These are phyloP conservation scores for Cladobotryum mycophilum DNA, from an alignment of 2,329 filamentous ascomycete genomes.

Conservation along the genomic window DNA sequence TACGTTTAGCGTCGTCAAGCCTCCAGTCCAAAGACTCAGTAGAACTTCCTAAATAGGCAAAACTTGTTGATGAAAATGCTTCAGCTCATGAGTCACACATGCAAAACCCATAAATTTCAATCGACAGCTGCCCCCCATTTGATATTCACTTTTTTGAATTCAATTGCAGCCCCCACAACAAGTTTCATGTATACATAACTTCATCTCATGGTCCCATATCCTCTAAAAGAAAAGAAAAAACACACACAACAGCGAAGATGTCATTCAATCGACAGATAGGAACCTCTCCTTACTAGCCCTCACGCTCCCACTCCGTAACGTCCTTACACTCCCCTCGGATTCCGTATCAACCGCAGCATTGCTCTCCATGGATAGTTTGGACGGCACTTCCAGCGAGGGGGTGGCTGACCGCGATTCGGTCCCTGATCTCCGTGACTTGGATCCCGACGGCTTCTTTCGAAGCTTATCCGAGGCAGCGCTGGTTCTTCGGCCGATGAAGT, in stretches of 20 bases:
- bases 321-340: constrained; percentile 17
- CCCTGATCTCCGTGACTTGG: constrained; percentile 37
- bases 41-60: too few species aligned
- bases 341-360: constrained; percentile 24
- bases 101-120: too few species aligned
- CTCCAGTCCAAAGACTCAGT: too few species aligned
- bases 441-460: constrained; percentile 43
- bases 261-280: constrained; percentile 4
- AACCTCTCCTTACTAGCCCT: not conserved
- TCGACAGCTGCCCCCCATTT: too few species aligned
- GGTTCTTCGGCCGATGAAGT: constrained; percentile 35
- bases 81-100: too few species aligned
- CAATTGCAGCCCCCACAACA: too few species aligned
- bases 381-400: constrained; percentile 41
- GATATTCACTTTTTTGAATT: too few species aligned
- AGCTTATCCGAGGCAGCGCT: constrained; percentile 47
- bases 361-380: constrained; percentile 46
- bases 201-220: too few species aligned
- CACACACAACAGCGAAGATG: not conserved
- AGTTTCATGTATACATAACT: constrained; percentile 1
- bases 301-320: constrained; percentile 18
- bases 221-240: too few species aligned
- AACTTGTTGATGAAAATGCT: too few species aligned
- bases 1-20: too few species aligned
- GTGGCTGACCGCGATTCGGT: constrained; percentile 40